Evolutionary conservation across 371 early-diverging fungal species (phyloP), one percentile per base, ranked within the genome.

Genomic region (Mortierella sp.): DNA sequence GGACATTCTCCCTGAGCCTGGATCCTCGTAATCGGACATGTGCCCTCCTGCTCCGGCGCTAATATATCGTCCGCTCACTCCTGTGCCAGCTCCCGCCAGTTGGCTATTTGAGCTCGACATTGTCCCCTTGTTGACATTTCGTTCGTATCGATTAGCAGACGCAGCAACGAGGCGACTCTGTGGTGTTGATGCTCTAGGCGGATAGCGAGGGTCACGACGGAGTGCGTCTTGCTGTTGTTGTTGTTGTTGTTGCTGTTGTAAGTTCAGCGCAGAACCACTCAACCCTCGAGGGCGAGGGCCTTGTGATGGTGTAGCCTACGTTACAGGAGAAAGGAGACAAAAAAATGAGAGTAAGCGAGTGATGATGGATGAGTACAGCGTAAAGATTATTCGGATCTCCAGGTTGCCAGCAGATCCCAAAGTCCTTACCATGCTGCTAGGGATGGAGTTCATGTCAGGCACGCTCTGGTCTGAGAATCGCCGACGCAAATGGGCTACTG

Each of bases 401-500:
- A 40, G 9, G 40, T 40, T n/a, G n/a, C n/a, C n/a, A n/a, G n/a
- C n/a, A 40, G 13, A 40, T 8, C 31, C 29, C 37, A 31, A 31
- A 55, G 9, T 29, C 13, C 71, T 43, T 66, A 69, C 70, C 66
- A 60, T 43, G 34, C 35, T 34, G 10, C 65, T 22, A 13, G 64
- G 45, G 32, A n/a, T 22, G 10, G 56, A 22, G 5, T 40, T 26
- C 49, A 61, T 57, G 29, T 78, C 79, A 1, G 70, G 23, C 6
- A 73, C 70, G 43, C 54, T 78, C 10, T 64, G 64, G 3, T 79
- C 80, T 22, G 80, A 79, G 51, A 74, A 79, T 15, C 80, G 58
- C n/a, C 75, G 58, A 19, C 80, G 43, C 29, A 79, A 26, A 57
- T 74, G 55, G 2, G 80, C 80, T 3, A 79, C 80, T 1, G 80